Conservation (phyloP, 345 rosid species). For the Acer yangbiense region DNA sequence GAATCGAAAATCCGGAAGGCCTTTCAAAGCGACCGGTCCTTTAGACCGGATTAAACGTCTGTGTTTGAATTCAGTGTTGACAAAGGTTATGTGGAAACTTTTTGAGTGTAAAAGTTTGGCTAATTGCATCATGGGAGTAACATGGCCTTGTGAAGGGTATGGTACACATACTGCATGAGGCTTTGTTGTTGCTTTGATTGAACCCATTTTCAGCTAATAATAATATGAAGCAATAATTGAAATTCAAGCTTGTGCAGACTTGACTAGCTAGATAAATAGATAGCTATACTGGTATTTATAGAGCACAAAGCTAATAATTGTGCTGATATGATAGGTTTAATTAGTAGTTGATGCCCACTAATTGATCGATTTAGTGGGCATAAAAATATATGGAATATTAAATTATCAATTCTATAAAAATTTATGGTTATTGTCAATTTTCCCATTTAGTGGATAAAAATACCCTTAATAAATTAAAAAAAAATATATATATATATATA, state of each 20-base stretch:
- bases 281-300: background rate
- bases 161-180: conserved; percentile 31
- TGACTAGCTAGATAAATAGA: background rate
- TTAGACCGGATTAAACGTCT: conserved; percentile 19
- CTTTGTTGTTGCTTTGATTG: background rate
- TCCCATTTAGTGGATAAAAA: too few species aligned
- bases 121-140: conserved; percentile 25
- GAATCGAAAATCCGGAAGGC: conserved; percentile 26
- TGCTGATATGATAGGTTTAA: too few species aligned
- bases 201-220: background rate
- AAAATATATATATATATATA: too few species aligned
- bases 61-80: conserved; percentile 29
- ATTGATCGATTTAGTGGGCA: too few species aligned
- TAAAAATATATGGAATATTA: too few species aligned
- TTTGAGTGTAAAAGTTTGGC: conserved; percentile 28
- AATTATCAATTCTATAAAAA: too few species aligned
- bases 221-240: background rate
- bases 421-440: too few species aligned
- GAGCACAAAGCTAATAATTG: background rate
- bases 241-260: background rate
- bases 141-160: conserved; percentile 32
- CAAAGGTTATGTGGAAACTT: conserved; percentile 31
- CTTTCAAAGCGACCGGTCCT: conserved; percentile 12
- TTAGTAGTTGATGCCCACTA: too few species aligned
- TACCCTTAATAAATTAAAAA: too few species aligned